A percentile compares a stretch with the other conserved stretches of the same genome.
These are phyloP conservation scores for Rhizopus sp. DNA, from an alignment of 371 early-diverging fungal genomes.

Conservation along the genomic window DNA sequence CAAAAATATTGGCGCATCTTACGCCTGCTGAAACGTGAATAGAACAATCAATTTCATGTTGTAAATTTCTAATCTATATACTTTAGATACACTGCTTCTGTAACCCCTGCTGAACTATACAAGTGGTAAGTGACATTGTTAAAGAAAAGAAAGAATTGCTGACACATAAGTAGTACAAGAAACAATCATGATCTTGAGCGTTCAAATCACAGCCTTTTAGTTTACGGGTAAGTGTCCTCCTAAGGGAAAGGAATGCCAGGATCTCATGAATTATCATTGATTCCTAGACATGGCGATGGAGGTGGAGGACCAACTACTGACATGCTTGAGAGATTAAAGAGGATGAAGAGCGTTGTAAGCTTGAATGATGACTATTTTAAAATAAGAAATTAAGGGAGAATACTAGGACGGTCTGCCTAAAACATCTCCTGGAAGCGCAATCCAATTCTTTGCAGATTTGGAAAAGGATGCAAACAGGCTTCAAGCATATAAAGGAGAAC, in stretches of 20 bases:
- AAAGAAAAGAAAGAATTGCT: not conserved
- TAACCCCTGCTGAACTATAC: constrained; percentile 37
- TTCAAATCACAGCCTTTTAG: constrained; percentile 44
- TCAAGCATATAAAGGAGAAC: constrained; percentile 90
- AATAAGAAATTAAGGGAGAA: not conserved
- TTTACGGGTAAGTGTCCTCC: constrained; percentile 38
- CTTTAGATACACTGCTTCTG: constrained; percentile 40
- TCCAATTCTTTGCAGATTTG: constrained; percentile 78
- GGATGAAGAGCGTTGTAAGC: constrained; percentile 71
- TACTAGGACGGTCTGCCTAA: constrained; percentile 72
- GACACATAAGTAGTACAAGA: constrained; percentile 24
- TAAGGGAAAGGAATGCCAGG: too few relatives aligned
- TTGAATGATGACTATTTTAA: not conserved
- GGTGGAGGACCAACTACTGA: constrained; percentile 91
- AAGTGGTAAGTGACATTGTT: constrained; percentile 32
- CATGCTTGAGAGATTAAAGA: constrained; percentile 84
- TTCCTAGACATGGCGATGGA: constrained; percentile 86
- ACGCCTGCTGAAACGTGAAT: constrained; percentile 79
- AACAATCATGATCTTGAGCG: constrained; percentile 48
- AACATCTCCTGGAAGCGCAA: constrained; percentile 75
- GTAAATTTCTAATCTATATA: not conserved
- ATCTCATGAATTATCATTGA: not conserved
- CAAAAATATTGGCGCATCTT: constrained; percentile 79
- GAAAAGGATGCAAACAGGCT: constrained; percentile 68
- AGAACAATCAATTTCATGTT: not conserved